Evolutionary conservation across 2,329 filamentous ascomycete species (phyloP).

Genomic region (Ophiocordyceps camponoti-rufipedis): DNA sequence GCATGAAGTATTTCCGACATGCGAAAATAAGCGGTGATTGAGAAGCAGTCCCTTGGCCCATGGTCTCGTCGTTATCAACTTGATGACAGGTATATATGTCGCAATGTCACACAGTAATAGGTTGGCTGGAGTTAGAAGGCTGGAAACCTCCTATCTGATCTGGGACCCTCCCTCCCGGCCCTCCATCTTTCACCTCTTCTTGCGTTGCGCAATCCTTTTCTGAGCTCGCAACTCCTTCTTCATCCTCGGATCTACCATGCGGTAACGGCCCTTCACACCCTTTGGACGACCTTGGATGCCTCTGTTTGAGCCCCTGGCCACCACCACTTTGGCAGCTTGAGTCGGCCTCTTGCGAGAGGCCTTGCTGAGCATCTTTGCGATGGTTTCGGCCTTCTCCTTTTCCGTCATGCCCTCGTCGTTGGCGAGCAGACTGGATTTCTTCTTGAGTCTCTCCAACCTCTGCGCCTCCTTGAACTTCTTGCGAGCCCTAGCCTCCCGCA

Average conservation of each 20-base stretch:
- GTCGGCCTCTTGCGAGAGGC: slow-evolving; percentile 76
- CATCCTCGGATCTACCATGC: slow-evolving; percentile 87
- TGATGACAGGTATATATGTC: too few relatives aligned
- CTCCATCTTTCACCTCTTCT: slow-evolving; percentile 12
- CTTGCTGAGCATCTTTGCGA: slow-evolving; percentile 63
- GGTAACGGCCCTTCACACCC: slow-evolving; percentile 90
- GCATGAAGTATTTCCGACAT: slow-evolving; percentile 98
- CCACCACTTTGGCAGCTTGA: slow-evolving; percentile 69
- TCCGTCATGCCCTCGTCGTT: slow-evolving; percentile 88
- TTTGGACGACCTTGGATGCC: slow-evolving; percentile 73
- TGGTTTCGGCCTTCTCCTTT: slow-evolving; percentile 82
- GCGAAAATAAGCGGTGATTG: slow-evolving; percentile 65
- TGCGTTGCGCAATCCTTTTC: slow-evolving; percentile 62
- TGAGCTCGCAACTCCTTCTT: slow-evolving; percentile 90
- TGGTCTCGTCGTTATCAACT: too few relatives aligned
- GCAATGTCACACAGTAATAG: too few relatives aligned
- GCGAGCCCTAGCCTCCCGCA: slow-evolving; percentile 83
- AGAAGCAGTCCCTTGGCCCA: slow-evolving; percentile 3
- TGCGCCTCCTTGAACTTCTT: slow-evolving; percentile 96
- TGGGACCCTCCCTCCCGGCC: too few relatives aligned
- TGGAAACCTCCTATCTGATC: too few relatives aligned
- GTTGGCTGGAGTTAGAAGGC: too few relatives aligned
- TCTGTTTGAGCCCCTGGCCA: slow-evolving; percentile 68
- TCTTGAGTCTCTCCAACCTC: slow-evolving; percentile 81
- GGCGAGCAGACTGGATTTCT: slow-evolving; percentile 82